Evolutionary conservation across 768 basidiomycete species (phyloP).

Genomic region (Tricholoma furcatifolium): DNA sequence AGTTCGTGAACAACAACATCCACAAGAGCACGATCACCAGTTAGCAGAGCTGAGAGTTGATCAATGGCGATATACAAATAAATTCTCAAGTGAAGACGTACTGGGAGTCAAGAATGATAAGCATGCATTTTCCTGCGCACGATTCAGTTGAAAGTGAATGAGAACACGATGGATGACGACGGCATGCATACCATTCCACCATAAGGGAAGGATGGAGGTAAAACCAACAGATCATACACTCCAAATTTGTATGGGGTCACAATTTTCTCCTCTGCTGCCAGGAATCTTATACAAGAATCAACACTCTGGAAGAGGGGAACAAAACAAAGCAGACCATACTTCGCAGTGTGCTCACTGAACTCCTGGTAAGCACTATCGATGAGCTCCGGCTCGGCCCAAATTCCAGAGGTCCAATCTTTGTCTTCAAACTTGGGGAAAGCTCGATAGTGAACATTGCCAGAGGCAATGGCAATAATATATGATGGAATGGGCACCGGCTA

Average conservation of each 20-base stretch:
- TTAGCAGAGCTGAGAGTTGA: slow-evolving; percentile 59
- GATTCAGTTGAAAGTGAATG: slow-evolving; percentile 6
- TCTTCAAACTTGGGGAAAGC: slow-evolving; percentile 59
- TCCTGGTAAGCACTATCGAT: slow-evolving; percentile 82
- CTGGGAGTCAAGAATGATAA: slow-evolving; percentile 88
- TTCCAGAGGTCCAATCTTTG: slow-evolving; percentile 76
- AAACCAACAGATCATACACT: slow-evolving; percentile 85
- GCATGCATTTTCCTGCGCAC: slow-evolving; percentile 79
- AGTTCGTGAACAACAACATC: slow-evolving; percentile 90
- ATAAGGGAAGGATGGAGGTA: slow-evolving; percentile 92
- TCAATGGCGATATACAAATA: neutral
- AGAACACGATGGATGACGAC: neutral
- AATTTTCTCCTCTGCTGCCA: slow-evolving; percentile 73
- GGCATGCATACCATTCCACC: slow-evolving; percentile 76
- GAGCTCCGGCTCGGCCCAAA: slow-evolving; percentile 89
- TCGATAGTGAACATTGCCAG: slow-evolving; percentile 77
- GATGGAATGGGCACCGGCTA: slow-evolving; percentile 85
- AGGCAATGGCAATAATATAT: slow-evolving; percentile 91
- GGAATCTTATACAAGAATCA: slow-evolving; percentile 48
- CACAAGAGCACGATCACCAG: slow-evolving; percentile 83
- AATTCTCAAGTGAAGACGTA: slow-evolving; percentile 27
- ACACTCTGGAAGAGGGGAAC: neutral
- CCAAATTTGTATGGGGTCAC: slow-evolving; percentile 79
- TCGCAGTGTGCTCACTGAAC: slow-evolving; percentile 82
- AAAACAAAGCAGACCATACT: slow-evolving; percentile 35